These are phyloP conservation scores for Onygenales sp. DNA, from an alignment of 2,329 filamentous ascomycete species.

Conservation along the genomic window DNA sequence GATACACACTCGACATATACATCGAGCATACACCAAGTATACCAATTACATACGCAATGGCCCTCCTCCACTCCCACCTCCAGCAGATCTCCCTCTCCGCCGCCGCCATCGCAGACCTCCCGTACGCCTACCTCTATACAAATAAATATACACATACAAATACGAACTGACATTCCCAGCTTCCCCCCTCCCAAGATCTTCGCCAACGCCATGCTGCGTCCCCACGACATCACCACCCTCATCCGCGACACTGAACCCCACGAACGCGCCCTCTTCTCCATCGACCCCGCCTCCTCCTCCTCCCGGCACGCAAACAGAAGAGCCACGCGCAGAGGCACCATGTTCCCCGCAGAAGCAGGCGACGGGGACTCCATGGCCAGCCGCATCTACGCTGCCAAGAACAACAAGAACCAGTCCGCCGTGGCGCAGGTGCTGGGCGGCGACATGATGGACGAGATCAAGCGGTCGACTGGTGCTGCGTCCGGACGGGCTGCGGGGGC, in stretches of 20 bases:
- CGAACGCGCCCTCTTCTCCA: conserved; percentile 89
- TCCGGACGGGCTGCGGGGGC: conserved; percentile 45
- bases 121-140: conserved; percentile 40
- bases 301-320: conserved; percentile 37
- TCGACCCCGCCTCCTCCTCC: conserved; percentile 55
- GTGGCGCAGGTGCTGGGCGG: conserved; percentile 83
- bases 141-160: background rate
- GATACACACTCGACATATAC: background rate
- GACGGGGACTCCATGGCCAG: conserved; percentile 35
- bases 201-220: conserved; percentile 80
- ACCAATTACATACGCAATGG: conserved; percentile 41
- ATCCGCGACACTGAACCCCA: conserved; percentile 93
- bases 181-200: conserved; percentile 92
- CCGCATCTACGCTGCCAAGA: conserved; percentile 39
- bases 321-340: conserved; percentile 40
- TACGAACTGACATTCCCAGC: conserved; percentile 34
- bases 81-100: conserved; percentile 72
- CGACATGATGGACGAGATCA: conserved; percentile 74
- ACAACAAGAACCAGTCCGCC: conserved; percentile 63
- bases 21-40: background rate
- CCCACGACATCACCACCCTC: conserved; percentile 83
- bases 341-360: conserved; percentile 31
- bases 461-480: conserved; percentile 46
- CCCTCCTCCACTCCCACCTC: conserved; percentile 59
- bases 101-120: conserved; percentile 63